Evolutionary conservation across 495 filamentous ascomycete genomes (phyloP).

Genomic region (Hypoxylon fragiforme): DNA sequence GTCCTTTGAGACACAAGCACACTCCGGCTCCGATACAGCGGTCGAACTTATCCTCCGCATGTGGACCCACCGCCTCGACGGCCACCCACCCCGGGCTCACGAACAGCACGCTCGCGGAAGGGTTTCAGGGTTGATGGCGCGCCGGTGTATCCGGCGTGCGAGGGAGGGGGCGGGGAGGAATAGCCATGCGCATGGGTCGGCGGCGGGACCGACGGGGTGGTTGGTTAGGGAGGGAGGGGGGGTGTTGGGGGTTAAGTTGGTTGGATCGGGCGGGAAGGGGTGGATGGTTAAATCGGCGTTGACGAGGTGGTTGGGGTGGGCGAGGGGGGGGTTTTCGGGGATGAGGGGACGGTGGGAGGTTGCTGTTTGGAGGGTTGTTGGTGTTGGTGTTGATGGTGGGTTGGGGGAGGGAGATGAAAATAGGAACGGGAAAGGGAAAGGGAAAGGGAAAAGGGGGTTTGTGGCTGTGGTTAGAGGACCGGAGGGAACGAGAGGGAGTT

Average conservation of each 20-base stretch:
- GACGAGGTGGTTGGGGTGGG: slow-evolving; percentile 53
- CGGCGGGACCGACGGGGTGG: slow-evolving; percentile 59
- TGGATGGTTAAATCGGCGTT: slow-evolving; percentile 58
- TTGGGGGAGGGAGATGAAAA: slow-evolving; percentile 1
- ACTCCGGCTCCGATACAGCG: slow-evolving; percentile 52
- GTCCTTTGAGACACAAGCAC: slow-evolving; percentile 63
- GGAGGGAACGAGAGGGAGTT: slow-evolving; percentile 48
- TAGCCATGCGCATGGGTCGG: slow-evolving; percentile 65
- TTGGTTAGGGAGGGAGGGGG: slow-evolving; percentile 55
- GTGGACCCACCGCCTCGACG: slow-evolving; percentile 67
- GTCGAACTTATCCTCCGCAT: slow-evolving; percentile 60
- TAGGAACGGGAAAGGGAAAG: no score
- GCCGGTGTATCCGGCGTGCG: no score
- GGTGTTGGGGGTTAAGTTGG: slow-evolving; percentile 57
- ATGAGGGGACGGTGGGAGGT: slow-evolving; percentile 56
- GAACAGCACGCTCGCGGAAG: slow-evolving; percentile 63
- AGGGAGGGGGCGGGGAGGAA: no score
- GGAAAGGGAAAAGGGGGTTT: slow-evolving; percentile 31
- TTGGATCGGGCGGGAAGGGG: slow-evolving; percentile 49
- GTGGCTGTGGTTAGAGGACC: slow-evolving; percentile 50
- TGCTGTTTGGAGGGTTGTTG: slow-evolving; percentile 36
- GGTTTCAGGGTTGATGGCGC: no score
- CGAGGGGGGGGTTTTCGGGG: slow-evolving; percentile 60
- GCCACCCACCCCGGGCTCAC: slow-evolving; percentile 64
- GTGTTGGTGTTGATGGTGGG: no score